phyloP scores from a whole-genome alignment of 768 basidiomycete genomes.

The Lenzites betulinus region DNA sequence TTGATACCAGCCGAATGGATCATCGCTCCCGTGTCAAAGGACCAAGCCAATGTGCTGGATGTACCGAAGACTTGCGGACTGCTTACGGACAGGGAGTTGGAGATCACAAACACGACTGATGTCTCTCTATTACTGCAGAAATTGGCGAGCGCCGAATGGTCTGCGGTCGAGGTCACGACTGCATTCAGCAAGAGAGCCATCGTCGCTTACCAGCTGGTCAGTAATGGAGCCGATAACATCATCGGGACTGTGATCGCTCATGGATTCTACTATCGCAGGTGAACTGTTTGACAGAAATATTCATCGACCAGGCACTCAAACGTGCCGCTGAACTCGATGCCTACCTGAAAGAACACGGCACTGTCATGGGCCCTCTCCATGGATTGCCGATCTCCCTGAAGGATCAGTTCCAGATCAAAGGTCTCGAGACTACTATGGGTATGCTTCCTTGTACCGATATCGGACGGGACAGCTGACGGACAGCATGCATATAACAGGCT shows the following conservation, averaged over 20 bases:
- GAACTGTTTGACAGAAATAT: conserved; percentile 50
- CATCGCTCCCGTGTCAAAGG: conserved; percentile 44
- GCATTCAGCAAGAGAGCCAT: conserved; percentile 48
- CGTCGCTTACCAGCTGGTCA: conserved; percentile 47
- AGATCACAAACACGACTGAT: conserved; percentile 58
- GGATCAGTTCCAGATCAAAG: conserved; percentile 50
- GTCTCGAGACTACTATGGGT: conserved; percentile 58
- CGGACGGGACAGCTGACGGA: too few species aligned
- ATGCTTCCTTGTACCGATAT: conserved; percentile 1
- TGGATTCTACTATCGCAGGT: conserved; percentile 26
- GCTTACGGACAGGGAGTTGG: conserved; percentile 55
- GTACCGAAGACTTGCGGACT: conserved; percentile 57
- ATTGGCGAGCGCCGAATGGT: conserved; percentile 54
- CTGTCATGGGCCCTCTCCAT: conserved; percentile 19
- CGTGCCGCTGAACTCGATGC: conserved; percentile 46
- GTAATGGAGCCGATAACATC: conserved; percentile 5
- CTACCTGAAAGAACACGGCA: conserved; percentile 38
- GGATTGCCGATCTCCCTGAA: conserved; percentile 22
- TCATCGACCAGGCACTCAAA: conserved; percentile 42
- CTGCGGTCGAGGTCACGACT: conserved; percentile 49
- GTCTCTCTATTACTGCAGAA: conserved; percentile 45
- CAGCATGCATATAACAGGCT: conserved; percentile 35
- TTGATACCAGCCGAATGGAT: conserved; percentile 67
- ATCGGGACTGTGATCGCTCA: too few species aligned
- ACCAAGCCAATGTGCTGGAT: conserved; percentile 49